A percentile compares a stretch with the other conserved stretches of the same genome.
These are phyloP conservation scores for Kodamaea restingae DNA, from an alignment of 805 yeast species.

Conservation along the genomic window DNA sequence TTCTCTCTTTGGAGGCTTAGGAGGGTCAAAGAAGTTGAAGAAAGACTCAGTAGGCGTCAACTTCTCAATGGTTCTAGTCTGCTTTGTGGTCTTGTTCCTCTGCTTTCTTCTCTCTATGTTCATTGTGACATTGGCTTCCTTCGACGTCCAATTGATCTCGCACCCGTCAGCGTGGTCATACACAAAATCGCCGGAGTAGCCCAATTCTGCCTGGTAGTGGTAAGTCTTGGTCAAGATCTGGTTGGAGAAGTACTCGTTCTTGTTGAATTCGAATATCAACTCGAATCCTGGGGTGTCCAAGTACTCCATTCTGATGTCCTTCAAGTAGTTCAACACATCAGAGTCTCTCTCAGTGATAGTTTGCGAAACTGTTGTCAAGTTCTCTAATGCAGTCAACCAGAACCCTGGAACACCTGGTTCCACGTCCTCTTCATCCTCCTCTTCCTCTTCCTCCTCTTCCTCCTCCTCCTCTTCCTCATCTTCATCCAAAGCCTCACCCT, in stretches of 20 bases:
- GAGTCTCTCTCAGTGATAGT: constrained; percentile 86
- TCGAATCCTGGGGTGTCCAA: constrained; percentile 84
- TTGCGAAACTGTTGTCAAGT: constrained; percentile 74
- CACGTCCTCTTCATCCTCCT: constrained; percentile 39
- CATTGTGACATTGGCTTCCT: constrained; percentile 80
- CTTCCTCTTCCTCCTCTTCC: constrained; percentile 28
- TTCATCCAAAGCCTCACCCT: constrained; percentile 69
- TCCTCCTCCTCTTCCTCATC: constrained; percentile 35
- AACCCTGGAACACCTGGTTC: constrained; percentile 84
- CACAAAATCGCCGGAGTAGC: constrained; percentile 92
- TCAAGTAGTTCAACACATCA: constrained; percentile 68
- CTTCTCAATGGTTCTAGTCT: constrained; percentile 93
- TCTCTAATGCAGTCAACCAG: constrained; percentile 95
- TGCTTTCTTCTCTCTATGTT: constrained; percentile 91
- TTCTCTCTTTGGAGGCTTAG: constrained; percentile 56
- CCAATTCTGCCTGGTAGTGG: constrained; percentile 89
- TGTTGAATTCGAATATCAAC: constrained; percentile 73
- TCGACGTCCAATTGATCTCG: constrained; percentile 77
- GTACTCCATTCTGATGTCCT: constrained; percentile 74
- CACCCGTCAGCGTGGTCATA: constrained; percentile 95
- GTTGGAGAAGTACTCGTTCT: constrained; percentile 76
- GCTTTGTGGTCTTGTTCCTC: constrained; percentile 93
- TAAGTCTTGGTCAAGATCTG: constrained; percentile 75
- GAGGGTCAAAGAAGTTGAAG: constrained; percentile 94
- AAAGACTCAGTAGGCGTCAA: constrained; percentile 91